These are phyloP conservation scores for Zymoseptoria passerinii DNA, from an alignment of 2,329 filamentous ascomycete species.

Conservation along the genomic window DNA sequence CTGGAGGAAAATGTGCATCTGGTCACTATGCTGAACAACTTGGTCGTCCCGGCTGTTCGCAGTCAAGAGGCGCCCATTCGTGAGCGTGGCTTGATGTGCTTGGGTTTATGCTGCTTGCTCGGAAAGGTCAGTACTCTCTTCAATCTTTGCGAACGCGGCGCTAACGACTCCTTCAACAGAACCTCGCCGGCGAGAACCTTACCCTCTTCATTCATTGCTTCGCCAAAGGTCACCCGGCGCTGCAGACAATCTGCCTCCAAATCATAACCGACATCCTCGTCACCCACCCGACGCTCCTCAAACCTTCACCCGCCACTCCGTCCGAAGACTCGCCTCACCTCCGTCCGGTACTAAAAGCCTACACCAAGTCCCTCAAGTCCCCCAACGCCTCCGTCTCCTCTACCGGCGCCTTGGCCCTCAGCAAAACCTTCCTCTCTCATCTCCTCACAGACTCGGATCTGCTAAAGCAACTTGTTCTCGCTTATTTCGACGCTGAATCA, in stretches of 20 bases:
- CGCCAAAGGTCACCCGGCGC: slow-evolving; percentile 77
- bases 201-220: slow-evolving; percentile 94
- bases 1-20: slow-evolving; percentile 83
- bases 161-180: slow-evolving; percentile 36
- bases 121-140: slow-evolving; percentile 53
- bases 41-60: slow-evolving; percentile 89
- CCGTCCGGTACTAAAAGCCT: slow-evolving; percentile 71
- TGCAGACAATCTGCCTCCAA: slow-evolving; percentile 84
- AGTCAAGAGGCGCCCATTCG: slow-evolving; percentile 88
- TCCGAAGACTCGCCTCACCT: slow-evolving; percentile 27
- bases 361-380: slow-evolving; percentile 70
- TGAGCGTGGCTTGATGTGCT: slow-evolving; percentile 78
- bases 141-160: slow-evolving; percentile 1
- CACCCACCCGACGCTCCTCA: slow-evolving; percentile 73
- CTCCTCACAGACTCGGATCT: slow-evolving; percentile 65
- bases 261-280: slow-evolving; percentile 90
- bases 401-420: slow-evolving; percentile 69
- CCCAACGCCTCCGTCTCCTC: slow-evolving; percentile 68
- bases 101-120: slow-evolving; percentile 84
- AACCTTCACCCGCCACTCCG: slow-evolving; percentile 38
- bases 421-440: slow-evolving; percentile 75
- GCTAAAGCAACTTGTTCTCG: slow-evolving; percentile 73
- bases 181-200: slow-evolving; percentile 84
- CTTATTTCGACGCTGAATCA: slow-evolving; percentile 81
- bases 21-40: slow-evolving; percentile 96